Evolutionary conservation across 2,329 filamentous ascomycete species (phyloP).

Genomic region (Nothomitra cinnamomea): DNA sequence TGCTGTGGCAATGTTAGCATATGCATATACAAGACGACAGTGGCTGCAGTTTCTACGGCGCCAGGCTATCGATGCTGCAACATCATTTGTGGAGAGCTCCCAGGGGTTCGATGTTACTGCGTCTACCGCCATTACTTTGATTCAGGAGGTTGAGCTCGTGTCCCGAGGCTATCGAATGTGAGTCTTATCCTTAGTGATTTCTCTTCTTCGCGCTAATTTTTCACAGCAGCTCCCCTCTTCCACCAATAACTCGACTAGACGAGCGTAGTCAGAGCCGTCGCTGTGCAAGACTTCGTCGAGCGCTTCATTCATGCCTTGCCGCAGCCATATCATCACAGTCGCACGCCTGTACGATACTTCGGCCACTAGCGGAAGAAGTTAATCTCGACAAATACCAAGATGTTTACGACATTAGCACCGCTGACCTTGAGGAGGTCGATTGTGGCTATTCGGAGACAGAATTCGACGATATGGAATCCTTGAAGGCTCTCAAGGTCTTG

Average conservation of each 20-base stretch:
- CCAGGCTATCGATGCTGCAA: slow-evolving; percentile 53
- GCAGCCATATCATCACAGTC: slow-evolving; percentile 56
- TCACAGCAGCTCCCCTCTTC: slow-evolving; percentile 64
- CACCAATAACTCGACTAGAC: slow-evolving; percentile 83
- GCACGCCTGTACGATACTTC: slow-evolving; percentile 50
- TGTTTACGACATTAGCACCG: slow-evolving; percentile 30
- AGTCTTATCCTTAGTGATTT: slow-evolving; percentile 18
- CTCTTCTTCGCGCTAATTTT: slow-evolving; percentile 12
- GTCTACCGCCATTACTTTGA: slow-evolving; percentile 59
- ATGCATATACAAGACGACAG: slow-evolving; percentile 59
- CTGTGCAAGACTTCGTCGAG: slow-evolving; percentile 63
- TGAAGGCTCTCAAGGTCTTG: slow-evolving; percentile 65
- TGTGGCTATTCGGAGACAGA: slow-evolving; percentile 45
- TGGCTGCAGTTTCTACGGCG: slow-evolving; percentile 66
- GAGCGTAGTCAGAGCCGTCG: slow-evolving; percentile 62
- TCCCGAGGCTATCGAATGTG: slow-evolving; percentile 78
- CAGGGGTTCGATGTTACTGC: slow-evolving; percentile 68
- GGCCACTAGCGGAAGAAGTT: slow-evolving; percentile 56
- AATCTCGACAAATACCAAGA: slow-evolving; percentile 89
- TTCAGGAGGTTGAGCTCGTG: slow-evolving; percentile 91
- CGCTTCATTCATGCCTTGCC: slow-evolving; percentile 52
- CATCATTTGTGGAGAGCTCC: slow-evolving; percentile 51
- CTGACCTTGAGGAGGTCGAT: slow-evolving; percentile 52
- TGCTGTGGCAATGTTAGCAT: slow-evolving; percentile 39
- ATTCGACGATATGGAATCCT: slow-evolving; percentile 59